These are phyloP conservation scores for Ogataea methanolica DNA, from an alignment of 805 yeast species.

Conservation along the genomic window DNA sequence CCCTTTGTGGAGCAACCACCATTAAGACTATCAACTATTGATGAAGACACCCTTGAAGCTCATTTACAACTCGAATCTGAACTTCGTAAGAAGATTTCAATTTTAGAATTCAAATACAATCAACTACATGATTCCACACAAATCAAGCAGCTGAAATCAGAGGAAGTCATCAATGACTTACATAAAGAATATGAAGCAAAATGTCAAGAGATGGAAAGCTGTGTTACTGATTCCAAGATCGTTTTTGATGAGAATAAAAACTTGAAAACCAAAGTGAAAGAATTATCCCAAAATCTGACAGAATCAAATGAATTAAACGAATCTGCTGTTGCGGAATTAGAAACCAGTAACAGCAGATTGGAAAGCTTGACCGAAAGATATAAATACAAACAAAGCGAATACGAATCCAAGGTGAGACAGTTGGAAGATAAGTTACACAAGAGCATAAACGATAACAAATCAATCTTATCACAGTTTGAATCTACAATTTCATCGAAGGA, in stretches of 20 bases:
- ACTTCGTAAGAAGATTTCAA: conserved; percentile 8
- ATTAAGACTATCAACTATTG: background rate
- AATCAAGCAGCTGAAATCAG: conserved; percentile 1
- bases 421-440: background rate
- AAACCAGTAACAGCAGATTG: conserved; percentile 1
- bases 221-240: conserved; percentile 9
- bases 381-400: background rate
- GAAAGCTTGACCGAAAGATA: conserved; percentile 4
- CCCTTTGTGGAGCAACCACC: conserved; percentile 15
- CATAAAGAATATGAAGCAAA: conserved; percentile 24
- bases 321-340: conserved; percentile 4
- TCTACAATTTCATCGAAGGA: conserved; percentile 1
- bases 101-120: conserved; percentile 9
- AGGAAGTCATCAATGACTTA: conserved; percentile 14
- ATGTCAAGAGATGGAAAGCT: conserved; percentile 32
- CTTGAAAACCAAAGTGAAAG: conserved; percentile 35
- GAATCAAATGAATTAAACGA: conserved; percentile 3
- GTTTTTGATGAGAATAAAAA: conserved; percentile 21
- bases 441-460: background rate
- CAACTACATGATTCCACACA: background rate
- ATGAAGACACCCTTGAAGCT: background rate
- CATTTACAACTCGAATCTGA: conserved; percentile 4
- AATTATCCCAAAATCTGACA: background rate
- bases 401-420: conserved; percentile 2
- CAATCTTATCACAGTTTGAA: background rate